Evolutionary conservation across 108 stramenopile species (phyloP).

Genomic region (Schizochytrium sp.): DNA sequence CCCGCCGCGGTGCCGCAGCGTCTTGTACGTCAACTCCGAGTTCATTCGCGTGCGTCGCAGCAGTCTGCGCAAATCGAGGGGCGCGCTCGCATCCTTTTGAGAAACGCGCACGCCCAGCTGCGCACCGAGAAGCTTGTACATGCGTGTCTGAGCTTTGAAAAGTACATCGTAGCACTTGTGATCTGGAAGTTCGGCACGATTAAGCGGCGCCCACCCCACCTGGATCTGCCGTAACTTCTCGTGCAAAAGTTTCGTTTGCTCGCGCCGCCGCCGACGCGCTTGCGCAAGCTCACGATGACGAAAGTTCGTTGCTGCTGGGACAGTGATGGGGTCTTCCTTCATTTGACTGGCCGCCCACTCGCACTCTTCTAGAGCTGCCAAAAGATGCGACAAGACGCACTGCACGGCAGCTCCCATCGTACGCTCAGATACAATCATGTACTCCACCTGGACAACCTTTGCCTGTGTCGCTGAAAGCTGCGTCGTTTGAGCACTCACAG

Average conservation of each 20-base stretch:
- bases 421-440: neutral
- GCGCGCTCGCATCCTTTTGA: neutral
- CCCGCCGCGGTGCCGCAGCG: neutral
- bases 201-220: neutral
- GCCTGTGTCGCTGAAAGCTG: neutral
- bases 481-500: neutral
- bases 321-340: neutral
- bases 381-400: neutral
- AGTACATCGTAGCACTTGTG: neutral
- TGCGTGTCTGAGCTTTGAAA: neutral
- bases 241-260: neutral
- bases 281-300: neutral
- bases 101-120: neutral
- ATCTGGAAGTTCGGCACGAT: neutral
- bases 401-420: neutral
- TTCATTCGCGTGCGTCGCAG: neutral
- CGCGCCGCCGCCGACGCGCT: neutral
- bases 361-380: neutral
- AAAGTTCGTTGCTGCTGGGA: neutral
- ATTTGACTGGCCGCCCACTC: constrained; percentile 6
- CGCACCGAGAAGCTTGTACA: neutral
- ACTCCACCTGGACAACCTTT: neutral
- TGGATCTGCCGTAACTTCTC: neutral
- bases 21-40: neutral
- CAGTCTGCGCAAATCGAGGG: neutral